Base-by-base conservation (phyloP, 148 eudicot species). In the Fallopia convolvulus region DNA sequence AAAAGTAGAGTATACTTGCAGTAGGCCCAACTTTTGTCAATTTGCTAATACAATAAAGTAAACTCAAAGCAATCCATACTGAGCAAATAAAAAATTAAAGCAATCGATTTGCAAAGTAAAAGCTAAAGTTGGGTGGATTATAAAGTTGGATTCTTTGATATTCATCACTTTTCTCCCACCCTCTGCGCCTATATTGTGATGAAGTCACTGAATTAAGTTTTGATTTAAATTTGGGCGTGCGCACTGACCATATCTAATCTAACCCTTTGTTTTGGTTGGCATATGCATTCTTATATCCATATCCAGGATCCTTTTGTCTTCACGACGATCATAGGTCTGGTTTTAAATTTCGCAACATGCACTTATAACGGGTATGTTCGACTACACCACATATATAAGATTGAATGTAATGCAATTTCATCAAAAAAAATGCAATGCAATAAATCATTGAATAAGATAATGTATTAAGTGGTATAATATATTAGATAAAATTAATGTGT, bases 81-180 rank as follows among this genome's bases (percentile, higher is more conserved):
- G 47, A 44, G 10, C 47, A 6, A 44, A 44, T 44, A 44, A 44
- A 44, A 44, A 6, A 44, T 44, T 44, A 44, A 44, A 44, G 47
- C 47, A 44, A 44, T 6, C 47, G 10, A 44, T 8, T 44, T 44
- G 47, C 47, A 44, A 65, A 65, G 71, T 26, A 65, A 65, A 65
- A 65, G 71, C n/a, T 30, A 65, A 65, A 33, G 71, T 33, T 65
- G 71, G 70, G 71, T 65, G 71, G 71, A 65, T 65, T 65, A 32
- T 65, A 65, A 65, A 65, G 71, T 65, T 65, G 71, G 71, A 65
- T 65, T 33, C 71, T 65, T 65, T 52, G 56, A 52, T 52, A 42
- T 52, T 65, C 33, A 58, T 58, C 65, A 32, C 71, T 65, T 65
- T 65, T 32, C 17, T 33, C 66, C 66, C 32, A 33, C 41, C 71